Evolutionary conservation across 176 grass and related monocot species (phyloP).

Genomic region (Cenchrus purpureus): DNA sequence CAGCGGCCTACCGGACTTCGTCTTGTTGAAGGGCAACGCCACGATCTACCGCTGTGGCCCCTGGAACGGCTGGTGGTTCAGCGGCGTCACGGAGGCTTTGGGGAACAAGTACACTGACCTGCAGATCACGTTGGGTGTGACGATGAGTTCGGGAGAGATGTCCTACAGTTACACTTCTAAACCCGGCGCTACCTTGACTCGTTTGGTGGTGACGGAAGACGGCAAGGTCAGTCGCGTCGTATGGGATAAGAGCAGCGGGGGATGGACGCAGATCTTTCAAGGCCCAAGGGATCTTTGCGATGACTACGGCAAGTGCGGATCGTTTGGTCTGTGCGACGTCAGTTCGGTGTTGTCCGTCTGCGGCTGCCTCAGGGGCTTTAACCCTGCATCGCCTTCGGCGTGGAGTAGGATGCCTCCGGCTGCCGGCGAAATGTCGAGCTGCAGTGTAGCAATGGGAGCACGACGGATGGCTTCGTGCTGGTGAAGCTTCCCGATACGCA

Average conservation of each 20-base stretch:
- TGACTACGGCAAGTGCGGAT: conserved; percentile 40
- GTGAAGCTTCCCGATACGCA: conserved; percentile 54
- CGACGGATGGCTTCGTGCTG: conserved; percentile 40
- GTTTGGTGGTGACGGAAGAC: conserved; percentile 26
- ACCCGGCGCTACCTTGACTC: conserved; percentile 21
- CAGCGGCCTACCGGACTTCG: background rate
- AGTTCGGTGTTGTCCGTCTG: conserved; percentile 31
- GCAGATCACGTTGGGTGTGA: conserved; percentile 14
- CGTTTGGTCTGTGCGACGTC: conserved; percentile 52
- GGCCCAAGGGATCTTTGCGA: conserved; percentile 45
- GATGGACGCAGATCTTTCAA: background rate
- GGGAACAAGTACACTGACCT: background rate
- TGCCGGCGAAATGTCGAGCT: conserved; percentile 41
- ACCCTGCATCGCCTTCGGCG: background rate
- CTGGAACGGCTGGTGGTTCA: conserved; percentile 49
- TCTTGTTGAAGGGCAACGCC: background rate
- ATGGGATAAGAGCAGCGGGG: conserved; percentile 14
- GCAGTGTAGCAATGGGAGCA: conserved; percentile 15
- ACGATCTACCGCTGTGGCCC: conserved; percentile 25
- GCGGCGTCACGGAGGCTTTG: conserved; percentile 43
- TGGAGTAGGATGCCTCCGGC: background rate
- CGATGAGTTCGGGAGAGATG: background rate
- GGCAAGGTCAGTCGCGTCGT: conserved; percentile 33
- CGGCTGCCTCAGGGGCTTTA: conserved; percentile 51
- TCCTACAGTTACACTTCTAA: conserved; percentile 6